Percentiles rank a stretch among this genome's conserved stretches.
Evolutionary conservation across 495 filamentous ascomycete genomes (phyloP).

Genomic region (Ramalina intermedia): DNA sequence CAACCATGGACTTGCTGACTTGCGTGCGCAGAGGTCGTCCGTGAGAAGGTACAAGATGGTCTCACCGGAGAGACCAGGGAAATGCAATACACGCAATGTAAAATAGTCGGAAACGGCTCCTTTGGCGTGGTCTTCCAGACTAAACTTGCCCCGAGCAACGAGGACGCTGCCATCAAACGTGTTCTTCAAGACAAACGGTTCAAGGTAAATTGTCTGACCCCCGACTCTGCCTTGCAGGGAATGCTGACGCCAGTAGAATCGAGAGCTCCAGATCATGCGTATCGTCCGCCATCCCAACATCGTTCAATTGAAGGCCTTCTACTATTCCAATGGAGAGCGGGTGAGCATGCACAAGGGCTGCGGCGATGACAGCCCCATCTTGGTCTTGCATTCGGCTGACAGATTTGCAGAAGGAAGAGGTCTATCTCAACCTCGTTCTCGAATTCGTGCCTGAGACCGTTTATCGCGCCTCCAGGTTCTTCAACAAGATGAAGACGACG

Average conservation of each 20-base stretch:
- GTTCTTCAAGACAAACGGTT: slow-evolving; percentile 98
- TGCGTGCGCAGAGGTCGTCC: slow-evolving; percentile 65
- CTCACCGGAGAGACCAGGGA: slow-evolving; percentile 90
- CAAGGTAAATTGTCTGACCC: slow-evolving; percentile 47
- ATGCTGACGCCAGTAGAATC: slow-evolving; percentile 50
- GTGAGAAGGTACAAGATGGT: slow-evolving; percentile 98
- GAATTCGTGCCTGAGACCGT: slow-evolving; percentile 98
- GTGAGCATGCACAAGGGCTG: slow-evolving; percentile 38
- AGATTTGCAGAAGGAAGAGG: slow-evolving; percentile 77
- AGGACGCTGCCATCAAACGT: slow-evolving; percentile 97
- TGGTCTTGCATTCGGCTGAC: slow-evolving; percentile 1
- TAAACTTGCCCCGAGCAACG: slow-evolving; percentile 88
- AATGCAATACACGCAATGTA: slow-evolving; percentile 97
- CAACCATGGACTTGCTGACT: slow-evolving; percentile 15
- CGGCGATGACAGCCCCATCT: background rate
- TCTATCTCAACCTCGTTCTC: slow-evolving; percentile 94
- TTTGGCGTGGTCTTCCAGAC: slow-evolving; percentile 99
- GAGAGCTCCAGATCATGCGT: slow-evolving; percentile 98
- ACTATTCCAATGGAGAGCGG: slow-evolving; percentile 96
- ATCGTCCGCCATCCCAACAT: slow-evolving; percentile 98
- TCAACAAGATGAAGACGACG: slow-evolving; percentile 99
- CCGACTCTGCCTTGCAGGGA: background rate
- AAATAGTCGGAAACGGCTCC: slow-evolving; percentile 98
- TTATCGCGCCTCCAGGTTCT: slow-evolving; percentile 95
- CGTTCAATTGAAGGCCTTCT: slow-evolving; percentile 96